Base-by-base conservation (phyloP, 768 basidiomycete genomes). In the Rubroboletus pulcherrimus region DNA sequence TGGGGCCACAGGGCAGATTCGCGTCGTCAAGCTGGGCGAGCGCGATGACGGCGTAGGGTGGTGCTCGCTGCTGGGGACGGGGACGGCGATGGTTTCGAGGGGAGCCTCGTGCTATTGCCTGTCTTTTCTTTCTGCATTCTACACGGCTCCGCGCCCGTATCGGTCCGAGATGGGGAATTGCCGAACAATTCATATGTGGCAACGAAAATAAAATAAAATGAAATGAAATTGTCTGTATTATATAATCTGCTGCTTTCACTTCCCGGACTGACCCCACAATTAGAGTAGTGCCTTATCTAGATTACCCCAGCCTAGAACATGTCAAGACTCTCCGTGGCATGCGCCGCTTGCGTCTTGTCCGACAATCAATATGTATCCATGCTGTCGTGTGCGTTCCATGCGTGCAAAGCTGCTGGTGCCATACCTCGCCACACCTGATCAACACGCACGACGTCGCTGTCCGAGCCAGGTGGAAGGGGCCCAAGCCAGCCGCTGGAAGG, bases 271-370 rank as follows among this genome's bases (percentile, higher is more conserved):
- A 61, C 67, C 67, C 67, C 67, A 48, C 67, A 69, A 69, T 59
- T 33, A 43, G 21, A 37, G 33, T 46, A 38, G 52, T 48, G 51
- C 62, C 62, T 66, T 56, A 67, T 66, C 66, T 56, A 58, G 60
- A 61, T 65, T 66, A 63, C 67, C 67, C 65, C 66, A 49, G 62
- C 54, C 57, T 66, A 58, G 66, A 56, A 38, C 56, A 29, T 12
- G 30, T 33, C 51, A 30, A 5, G 38, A 43, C 43, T 4, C 29
- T 38, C 59, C 35, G 40, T 56, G 44, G 45, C 53, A 24, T 30
- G 38, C 45, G 17, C 41, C 43, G 29, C 40, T 46, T 38, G 35
- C 37, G 24, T 38, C 39, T 29, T 14, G 52, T 47, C 55, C 24
- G 54, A 62, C 57, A 59, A 58, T 49, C 59, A 48, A n/a, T n/a